These are phyloP conservation scores for Hansenula anomala DNA, from an alignment of 1,139 yeast genomes.

Conservation along the genomic window DNA sequence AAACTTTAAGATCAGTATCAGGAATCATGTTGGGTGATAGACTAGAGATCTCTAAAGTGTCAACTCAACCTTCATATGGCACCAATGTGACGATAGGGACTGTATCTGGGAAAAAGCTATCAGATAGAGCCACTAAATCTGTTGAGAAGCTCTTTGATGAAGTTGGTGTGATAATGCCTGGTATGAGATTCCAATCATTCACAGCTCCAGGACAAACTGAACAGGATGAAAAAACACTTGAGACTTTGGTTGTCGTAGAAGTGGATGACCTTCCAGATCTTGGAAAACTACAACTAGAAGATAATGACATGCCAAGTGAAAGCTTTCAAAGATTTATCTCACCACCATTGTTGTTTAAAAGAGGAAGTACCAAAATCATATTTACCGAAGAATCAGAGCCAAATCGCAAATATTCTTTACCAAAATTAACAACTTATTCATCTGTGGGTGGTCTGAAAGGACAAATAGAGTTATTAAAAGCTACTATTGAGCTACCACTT, in stretches of 20 bases:
- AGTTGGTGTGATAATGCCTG: slow-evolving; percentile 54
- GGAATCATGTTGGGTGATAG: slow-evolving; percentile 74
- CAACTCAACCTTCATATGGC: slow-evolving; percentile 49
- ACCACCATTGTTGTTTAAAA: slow-evolving; percentile 42
- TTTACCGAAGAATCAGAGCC: slow-evolving; percentile 21
- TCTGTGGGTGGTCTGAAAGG: slow-evolving; percentile 74
- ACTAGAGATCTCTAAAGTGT: slow-evolving; percentile 41
- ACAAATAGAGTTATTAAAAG: slow-evolving; percentile 57
- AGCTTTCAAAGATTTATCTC: slow-evolving; percentile 30
- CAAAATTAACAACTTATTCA: slow-evolving; percentile 38
- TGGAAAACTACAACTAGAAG: slow-evolving; percentile 23
- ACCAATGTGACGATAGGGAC: slow-evolving; percentile 27
- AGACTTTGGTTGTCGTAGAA: slow-evolving; percentile 24
- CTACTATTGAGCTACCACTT: slow-evolving; percentile 76
- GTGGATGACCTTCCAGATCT: slow-evolving; percentile 31
- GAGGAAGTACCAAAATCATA: slow-evolving; percentile 32
- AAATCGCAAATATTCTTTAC: slow-evolving; percentile 30
- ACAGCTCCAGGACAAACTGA: slow-evolving; percentile 14
- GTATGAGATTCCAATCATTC: slow-evolving; percentile 32
- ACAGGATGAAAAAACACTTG: slow-evolving; percentile 20
- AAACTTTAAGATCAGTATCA: slow-evolving; percentile 43
- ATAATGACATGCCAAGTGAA: slow-evolving; percentile 8
- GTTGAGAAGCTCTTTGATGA: slow-evolving; percentile 39
- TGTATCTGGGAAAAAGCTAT: slow-evolving; percentile 17
- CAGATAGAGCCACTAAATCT: slow-evolving; percentile 19